Base-by-base conservation (phyloP, 306 rosid species). In the Vicia faba region DNA sequence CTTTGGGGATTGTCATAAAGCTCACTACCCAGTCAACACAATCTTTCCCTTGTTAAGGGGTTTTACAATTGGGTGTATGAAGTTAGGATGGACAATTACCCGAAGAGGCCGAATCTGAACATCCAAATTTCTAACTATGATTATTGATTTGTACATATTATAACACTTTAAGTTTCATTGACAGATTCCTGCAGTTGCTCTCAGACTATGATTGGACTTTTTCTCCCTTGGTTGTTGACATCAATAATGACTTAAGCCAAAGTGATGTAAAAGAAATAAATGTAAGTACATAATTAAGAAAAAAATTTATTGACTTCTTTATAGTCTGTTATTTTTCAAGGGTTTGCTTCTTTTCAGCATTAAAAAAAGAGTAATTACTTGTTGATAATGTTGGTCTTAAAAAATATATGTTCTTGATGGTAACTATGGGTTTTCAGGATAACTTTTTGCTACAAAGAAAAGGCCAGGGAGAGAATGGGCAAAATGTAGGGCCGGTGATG, bases 201-300 rank as follows among this genome's bases (percentile, higher is more conserved):
- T 82, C 95, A 40, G 78, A 87, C 66, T 92, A 86, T 77, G 93
- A 89, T 67, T 92, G 96, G 98, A 79, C 88, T 60, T 92, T 86
- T 80, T 83, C 89, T 66, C 81, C 96, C 4, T 57, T 93, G 66
- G 64, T 89, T 71, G 91, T 93, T 64, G 97, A 93, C 91, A 88
- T 61, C 18, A 61, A 61, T 61, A 61, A 61, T 19, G 66, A 61
- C 50, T 61, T 61, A 77, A 75, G 77, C 74, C 62, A 71, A 25
- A 65, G 78, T 69, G 91, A 79, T 29, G 77, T 64, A 88, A 88
- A 84, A 78, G 89, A 87, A 82, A 89, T 93, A 83, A 72, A 68
- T 7, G 98, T 88, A 82, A 83, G 96, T 33, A 40, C 62, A 68
- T n/a, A 51, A 41, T 29, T 50, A 59, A 43, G 36, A 48, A 69